These are phyloP conservation scores for Heliocybe sulcata DNA, from an alignment of 1,284 basidiomycete species.

Conservation along the genomic window DNA sequence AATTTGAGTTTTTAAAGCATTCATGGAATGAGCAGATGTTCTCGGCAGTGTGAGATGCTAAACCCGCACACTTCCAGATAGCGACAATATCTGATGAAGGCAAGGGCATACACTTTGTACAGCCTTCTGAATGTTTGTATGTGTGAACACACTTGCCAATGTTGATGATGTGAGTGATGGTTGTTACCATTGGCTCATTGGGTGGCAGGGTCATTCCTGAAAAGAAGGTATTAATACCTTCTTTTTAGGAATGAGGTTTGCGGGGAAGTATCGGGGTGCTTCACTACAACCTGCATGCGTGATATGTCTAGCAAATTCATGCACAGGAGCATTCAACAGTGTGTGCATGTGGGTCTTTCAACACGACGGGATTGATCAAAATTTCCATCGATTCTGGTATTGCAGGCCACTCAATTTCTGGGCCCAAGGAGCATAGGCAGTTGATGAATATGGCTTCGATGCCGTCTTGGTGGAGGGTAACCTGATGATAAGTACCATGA, in stretches of 20 bases:
- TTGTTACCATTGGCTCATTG: no score
- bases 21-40: neutral
- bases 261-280: conserved; percentile 14
- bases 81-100: neutral
- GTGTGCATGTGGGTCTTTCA: conserved; percentile 37
- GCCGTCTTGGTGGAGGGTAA: conserved; percentile 69
- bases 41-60: neutral
- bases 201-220: no score
- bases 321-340: no score
- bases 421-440: conserved; percentile 42
- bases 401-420: conserved; percentile 52
- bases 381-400: conserved; percentile 48
- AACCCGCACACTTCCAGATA: neutral
- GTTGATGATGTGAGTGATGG: no score
- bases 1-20: neutral
- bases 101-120: no score
- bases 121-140: no score
- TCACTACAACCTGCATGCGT: neutral
- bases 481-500: conserved; percentile 24
- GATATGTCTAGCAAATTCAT: no score
- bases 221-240: no score
- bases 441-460: conserved; percentile 68
- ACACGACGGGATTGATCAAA: conserved; percentile 30
- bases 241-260: no score
- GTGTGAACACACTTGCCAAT: no score